A percentile compares a stretch with the other conserved stretches of the same genome.
Conservation (phyloP, 169 alveolate species). For the Plasmodium ovale region DNA sequence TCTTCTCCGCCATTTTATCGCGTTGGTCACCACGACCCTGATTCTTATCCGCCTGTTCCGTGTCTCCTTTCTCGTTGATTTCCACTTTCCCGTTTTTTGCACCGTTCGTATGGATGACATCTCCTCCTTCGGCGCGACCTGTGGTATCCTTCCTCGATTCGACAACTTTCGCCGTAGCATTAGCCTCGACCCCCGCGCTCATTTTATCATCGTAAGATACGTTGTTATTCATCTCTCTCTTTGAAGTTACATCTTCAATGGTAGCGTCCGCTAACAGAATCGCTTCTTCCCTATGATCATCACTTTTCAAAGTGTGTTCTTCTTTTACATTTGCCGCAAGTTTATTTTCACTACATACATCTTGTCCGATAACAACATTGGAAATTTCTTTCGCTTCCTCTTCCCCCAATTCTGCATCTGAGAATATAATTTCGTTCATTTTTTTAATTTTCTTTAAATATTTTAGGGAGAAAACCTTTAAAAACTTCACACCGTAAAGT, state of each 20-base stretch:
- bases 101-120: no score
- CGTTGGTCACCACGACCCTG: neutral
- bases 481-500: constrained; percentile 58
- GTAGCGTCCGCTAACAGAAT: no score
- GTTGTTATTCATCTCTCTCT: no score
- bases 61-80: neutral
- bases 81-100: neutral
- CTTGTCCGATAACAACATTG: no score
- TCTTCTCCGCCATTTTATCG: neutral
- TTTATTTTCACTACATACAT: neutral
- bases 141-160: no score
- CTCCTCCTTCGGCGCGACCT: no score
- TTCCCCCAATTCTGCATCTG: constrained; percentile 27
- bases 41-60: neutral
- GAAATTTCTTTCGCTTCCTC: neutral
- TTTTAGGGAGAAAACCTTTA: constrained; percentile 51
- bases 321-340: neutral
- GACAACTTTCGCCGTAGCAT: no score
- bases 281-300: neutral
- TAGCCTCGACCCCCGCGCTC: no score
- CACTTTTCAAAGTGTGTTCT: neutral
- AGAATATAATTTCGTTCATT: constrained; percentile 38
- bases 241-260: no score
- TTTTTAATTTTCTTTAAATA: constrained; percentile 40
- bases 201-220: no score